Evolutionary conservation across 2,329 filamentous ascomycete species (phyloP), one percentile per base, ranked within the genome.

Genomic region (Clonostachys chloroleuca): DNA sequence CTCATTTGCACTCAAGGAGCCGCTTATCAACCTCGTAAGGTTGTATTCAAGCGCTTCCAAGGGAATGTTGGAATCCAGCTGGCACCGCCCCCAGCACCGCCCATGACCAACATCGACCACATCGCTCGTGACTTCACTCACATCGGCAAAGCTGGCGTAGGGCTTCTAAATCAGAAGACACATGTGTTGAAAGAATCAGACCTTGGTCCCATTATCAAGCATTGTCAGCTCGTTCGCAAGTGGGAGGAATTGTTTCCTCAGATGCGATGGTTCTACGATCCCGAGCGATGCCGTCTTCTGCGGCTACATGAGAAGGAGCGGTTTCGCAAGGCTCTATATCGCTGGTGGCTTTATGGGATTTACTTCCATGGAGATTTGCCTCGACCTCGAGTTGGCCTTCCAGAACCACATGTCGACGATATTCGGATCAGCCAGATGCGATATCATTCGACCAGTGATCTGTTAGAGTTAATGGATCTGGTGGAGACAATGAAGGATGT

Each of bases 261-360:
- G 47, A 64, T 75, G 54, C 63, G 67, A 46, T 77, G 73, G 72
- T 73, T 76, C 51, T 64, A 72, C 3, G 57, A 66, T 10, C 67
- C 69, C 1, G 69, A 72, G 47, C 60, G 73, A 43, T 70, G 73
- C 39, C 70, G 77, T 14, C 65, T 64, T 36, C 64, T 81, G 6
- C 59, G 59, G 8, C 45, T 57, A 0, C 59, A 66, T 24, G 78
- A 81, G 54, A 64, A 64, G 30, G 52, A 59, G n/a, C 69, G 75
- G 43, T 65, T 80, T 44, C 70, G 78, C 6, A 67, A 68, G 50
- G 77, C 74, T 1, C 58, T 81, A 33, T 78, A 77, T 44, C 61
- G 67, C 34, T 81, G 77, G 77, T 79, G 77, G 75, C 64, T 77
- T 5, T 81, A 75, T 51, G 67, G 74, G 7, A 67, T 69, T 34